Evolutionary conservation across 1,284 basidiomycete genomes (phyloP), one percentile per base, ranked within the genome.

Genomic region (Anthracocystis setariae): DNA sequence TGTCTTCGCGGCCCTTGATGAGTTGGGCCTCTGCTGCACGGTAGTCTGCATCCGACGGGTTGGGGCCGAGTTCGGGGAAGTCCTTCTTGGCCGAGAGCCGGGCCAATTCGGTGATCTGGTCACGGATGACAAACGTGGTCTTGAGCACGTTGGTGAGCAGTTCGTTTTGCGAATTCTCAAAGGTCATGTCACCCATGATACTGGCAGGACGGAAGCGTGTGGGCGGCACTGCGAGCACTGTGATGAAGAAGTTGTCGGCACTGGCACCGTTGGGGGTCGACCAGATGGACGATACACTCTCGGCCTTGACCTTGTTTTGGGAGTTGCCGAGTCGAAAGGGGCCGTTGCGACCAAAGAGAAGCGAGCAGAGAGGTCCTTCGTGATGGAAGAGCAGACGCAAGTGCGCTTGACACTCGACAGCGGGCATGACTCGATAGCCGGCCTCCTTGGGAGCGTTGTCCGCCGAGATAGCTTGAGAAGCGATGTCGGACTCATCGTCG

Each of bases 181-280:
- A 97, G 1, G 95, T 87, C 65, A 89, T 90, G 70, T 96, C 96
- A 52, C 90, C 92, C 90, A 98, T 89, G 80, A 90, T 91, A 15
- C 92, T 89, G 2, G 96, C 92, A 1, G 96, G 96, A 43, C 96
- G 90, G 87, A 98, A 99, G 42, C 95, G 91, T 8, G 93, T 96
- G 21, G 96, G 96, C 21, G 94, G 88, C 33, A 98, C 91, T 27
- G 93, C 89, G 29, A 99, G 83, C 53, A 92, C 93, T 37, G 95
- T 92, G 86, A 98, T 87, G 86, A 99, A 99, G 85, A 98, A 98
- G 88, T 97, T 93, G 82, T 96, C 94, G 45, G 93, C 91, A 42
- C 90, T 92, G 24, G 92, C 91, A 35, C 75, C 78, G 37, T 74
- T 59, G 47, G 69, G 60, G 9, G 65, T 65, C 35, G 51, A 57